These are phyloP conservation scores for Phytophthora idaei DNA, from an alignment of 352 stramenopile species.

Conservation along the genomic window DNA sequence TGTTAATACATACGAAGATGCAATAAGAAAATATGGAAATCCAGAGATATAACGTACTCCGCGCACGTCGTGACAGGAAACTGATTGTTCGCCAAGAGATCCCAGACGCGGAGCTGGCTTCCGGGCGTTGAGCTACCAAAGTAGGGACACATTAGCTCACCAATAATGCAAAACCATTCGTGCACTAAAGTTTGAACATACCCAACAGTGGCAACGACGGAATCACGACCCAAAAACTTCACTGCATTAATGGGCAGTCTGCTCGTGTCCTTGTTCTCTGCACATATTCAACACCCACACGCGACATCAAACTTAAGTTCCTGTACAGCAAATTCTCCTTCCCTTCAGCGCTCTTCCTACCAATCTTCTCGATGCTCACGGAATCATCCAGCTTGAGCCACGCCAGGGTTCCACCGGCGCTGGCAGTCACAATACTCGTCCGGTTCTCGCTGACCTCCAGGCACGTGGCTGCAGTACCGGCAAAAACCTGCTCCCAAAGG, in stretches of 20 bases:
- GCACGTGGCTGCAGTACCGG: slow-evolving; percentile 45
- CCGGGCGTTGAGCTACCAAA: slow-evolving; percentile 50
- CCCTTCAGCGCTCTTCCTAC: slow-evolving; percentile 26
- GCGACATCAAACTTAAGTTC: slow-evolving; percentile 1
- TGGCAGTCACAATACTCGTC: slow-evolving; percentile 61
- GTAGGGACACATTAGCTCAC: slow-evolving; percentile 5
- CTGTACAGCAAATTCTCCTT: background rate
- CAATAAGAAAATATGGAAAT: background rate
- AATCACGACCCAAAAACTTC: slow-evolving; percentile 75
- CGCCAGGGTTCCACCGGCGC: slow-evolving; percentile 55
- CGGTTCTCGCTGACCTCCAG: slow-evolving; percentile 58
- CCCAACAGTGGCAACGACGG: slow-evolving; percentile 73
- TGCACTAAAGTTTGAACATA: slow-evolving; percentile 25
- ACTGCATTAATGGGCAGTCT: slow-evolving; percentile 63
- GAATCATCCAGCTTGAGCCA: slow-evolving; percentile 72
- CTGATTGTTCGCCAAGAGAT: slow-evolving; percentile 57
- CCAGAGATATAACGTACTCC: slow-evolving; percentile 49
- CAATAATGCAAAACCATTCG: background rate
- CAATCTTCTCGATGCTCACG: slow-evolving; percentile 56
- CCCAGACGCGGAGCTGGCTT: slow-evolving; percentile 79
- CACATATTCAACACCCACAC: slow-evolving; percentile 7
- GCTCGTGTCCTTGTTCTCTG: slow-evolving; percentile 61
- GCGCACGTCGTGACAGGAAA: slow-evolving; percentile 57
- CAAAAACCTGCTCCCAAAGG: slow-evolving; percentile 71
- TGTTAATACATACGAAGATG: background rate